Conservation (phyloP, 148 eudicot species). For the Vaccinium corymbosum region DNA sequence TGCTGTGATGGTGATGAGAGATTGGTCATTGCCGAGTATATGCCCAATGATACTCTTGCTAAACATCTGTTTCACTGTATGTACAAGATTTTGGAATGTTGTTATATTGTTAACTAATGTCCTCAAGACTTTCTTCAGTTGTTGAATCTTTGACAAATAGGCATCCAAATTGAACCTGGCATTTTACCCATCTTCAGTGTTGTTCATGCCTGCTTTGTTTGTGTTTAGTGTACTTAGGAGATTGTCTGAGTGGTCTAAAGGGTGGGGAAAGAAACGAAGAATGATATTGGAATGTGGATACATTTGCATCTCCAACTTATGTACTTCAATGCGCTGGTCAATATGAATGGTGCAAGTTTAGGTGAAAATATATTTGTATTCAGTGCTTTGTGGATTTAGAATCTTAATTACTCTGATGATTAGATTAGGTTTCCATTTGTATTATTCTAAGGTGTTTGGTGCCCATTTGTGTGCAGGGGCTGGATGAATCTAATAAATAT, state of each 20-base stretch:
- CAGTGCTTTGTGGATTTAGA: slow-evolving; percentile 9
- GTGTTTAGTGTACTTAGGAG: neutral
- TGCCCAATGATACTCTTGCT: slow-evolving; percentile 95
- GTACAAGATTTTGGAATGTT: neutral
- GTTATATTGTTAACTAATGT: neutral
- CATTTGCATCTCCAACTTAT: slow-evolving; percentile 5
- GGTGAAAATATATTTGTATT: neutral
- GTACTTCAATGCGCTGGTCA: slow-evolving; percentile 1
- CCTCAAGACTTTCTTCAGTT: neutral
- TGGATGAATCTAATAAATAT: neutral
- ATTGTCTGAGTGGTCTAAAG: slow-evolving; percentile 5
- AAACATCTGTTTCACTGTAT: slow-evolving; percentile 95
- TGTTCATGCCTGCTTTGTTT: neutral
- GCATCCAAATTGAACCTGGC: neutral
- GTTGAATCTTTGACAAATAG: neutral
- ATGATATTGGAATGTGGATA: neutral
- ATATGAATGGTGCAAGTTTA: neutral
- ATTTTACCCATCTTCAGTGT: neutral
- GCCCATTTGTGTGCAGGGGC: neutral
- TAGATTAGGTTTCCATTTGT: neutral
- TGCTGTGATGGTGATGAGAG: slow-evolving; percentile 96
- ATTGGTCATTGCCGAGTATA: slow-evolving; percentile 87
- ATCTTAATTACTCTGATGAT: neutral
- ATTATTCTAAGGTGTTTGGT: neutral
- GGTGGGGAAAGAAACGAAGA: neutral